Evolutionary conservation across 495 filamentous ascomycete species (phyloP), one percentile per base, ranked within the genome.

Genomic region (Penicillium cinerascens): DNA sequence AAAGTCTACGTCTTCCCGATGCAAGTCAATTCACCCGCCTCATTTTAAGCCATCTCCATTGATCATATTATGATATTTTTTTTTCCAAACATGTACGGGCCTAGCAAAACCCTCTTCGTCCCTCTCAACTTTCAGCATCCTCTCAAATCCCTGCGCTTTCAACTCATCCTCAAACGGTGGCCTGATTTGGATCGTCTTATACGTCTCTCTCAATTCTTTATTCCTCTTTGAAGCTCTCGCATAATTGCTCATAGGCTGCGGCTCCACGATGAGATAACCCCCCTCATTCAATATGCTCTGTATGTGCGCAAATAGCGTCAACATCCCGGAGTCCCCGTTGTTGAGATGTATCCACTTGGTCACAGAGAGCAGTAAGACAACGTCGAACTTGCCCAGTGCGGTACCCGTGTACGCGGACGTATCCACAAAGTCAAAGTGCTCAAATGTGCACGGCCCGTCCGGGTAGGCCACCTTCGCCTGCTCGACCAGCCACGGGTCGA

Each of bases 361-460:
- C 43, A 65, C 59, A 45, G 62, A 65, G 25, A 65, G 62, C 51
- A 65, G 48, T 40, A 65, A 44, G 23, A 60, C 62, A 52, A 65
- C 62, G 26, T 65, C 62, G 51, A 65, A 65, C 45, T 65, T 65
- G 49, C 62, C 62, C 51, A 59, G 49, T 41, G 62, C 62, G 9
- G 66, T 69, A 35, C 71, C 70, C 6, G 68, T 81, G 55, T 59
- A 87, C 59, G 79, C 71, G 15, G 75, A 78, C 17, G 79, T 79
- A 55, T 84, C 84, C 51, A 74, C 76, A 40, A 76, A 72, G 42
- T 63, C 59, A 58, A 65, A 65, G 51, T 65, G 59, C 56, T 65
- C 59, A 42, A 65, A 65, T 53, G 62, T 65, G 48, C 56, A 65
- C 2, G 59, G 59, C 39, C 62, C 62, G 25, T 65, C 53, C 36